Base-by-base conservation (phyloP, 2,329 filamentous ascomycete species). In the Neopestalotiopsis sp. region DNA sequence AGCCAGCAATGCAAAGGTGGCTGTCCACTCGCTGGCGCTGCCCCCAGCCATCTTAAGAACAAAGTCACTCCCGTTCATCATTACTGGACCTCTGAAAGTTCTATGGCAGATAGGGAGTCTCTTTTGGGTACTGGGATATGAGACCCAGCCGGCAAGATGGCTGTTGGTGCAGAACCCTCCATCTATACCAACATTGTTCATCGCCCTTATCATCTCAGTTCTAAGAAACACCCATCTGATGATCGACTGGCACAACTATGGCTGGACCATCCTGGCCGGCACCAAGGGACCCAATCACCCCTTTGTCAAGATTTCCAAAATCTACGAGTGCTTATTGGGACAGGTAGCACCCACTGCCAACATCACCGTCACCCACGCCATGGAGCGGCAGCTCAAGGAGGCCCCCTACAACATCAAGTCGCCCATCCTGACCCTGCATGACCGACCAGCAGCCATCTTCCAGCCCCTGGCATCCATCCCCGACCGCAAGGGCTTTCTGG, bases 221-320 rank as follows among this genome's bases (percentile, higher is more conserved):
- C 79, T 97, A 65, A 91, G 96, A 64, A 91, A 93, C 74, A 97
- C 93, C 53, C 89, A 89, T 68, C 87, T 99, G 4, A 86, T 98
- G 70, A 92, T 98, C 67, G 96, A 99, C 83, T 99, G 96, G 96
- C 96, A 99, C 84, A 99, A 99, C 81, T 98, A 98, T 80, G 96
- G 95, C 74, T 97, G 95, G 86, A 95, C 94, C 9, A 97, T 99
- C 74, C 89, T 99, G 3, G 92, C 88, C 5, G 85, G 88, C 62
- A 89, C 87, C 63, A 82, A 84, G 30, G 86, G 88, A 56, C 72
- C 81, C 1, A 80, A 77, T 5, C 93, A 97, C 76, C 92, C 91
- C 0, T 87, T 98, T n/a, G 94, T 98, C 9, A 86, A 82, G 34
- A 77, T 97, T 9, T 93, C 95, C 30, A 90, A 90, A 71, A 86